Conservation (phyloP, 2,329 filamentous ascomycete genomes). For the Bretziella fagacearum region DNA sequence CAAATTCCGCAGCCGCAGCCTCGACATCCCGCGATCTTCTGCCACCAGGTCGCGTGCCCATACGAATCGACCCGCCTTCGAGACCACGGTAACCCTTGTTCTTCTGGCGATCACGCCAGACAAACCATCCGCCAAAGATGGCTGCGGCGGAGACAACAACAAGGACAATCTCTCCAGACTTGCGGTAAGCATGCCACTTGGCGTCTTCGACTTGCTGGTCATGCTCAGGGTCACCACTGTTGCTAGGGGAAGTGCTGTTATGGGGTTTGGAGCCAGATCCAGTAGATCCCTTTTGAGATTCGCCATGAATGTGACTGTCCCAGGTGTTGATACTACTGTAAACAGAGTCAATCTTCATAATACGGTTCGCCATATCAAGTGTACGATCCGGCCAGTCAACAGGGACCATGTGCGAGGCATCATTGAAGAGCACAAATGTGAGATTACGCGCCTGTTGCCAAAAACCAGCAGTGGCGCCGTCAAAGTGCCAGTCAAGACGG, state of each 20-base stretch:
- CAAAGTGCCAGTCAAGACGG: constrained; percentile 86
- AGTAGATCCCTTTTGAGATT: constrained; percentile 37
- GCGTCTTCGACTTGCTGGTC: constrained; percentile 62
- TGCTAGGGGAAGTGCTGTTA: constrained; percentile 32
- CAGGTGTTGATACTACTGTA: constrained; percentile 55
- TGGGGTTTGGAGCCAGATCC: constrained; percentile 42
- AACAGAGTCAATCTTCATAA: constrained; percentile 83
- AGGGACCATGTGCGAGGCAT: constrained; percentile 95
- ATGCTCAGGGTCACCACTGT: constrained; percentile 42
- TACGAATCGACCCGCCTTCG: constrained; percentile 19
- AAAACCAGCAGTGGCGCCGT: constrained; percentile 71
- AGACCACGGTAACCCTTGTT: constrained; percentile 38
- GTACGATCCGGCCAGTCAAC: constrained; percentile 78
- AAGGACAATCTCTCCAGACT: constrained; percentile 71
- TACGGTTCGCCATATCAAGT: constrained; percentile 92
- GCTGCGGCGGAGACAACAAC: constrained; percentile 64
- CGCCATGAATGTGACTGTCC: constrained; percentile 59
- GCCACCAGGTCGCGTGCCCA: constrained; percentile 18
- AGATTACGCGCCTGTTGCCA: constrained; percentile 92
- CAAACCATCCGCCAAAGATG: constrained; percentile 53
- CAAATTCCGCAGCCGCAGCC: constrained; percentile 45
- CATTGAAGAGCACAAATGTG: constrained; percentile 90
- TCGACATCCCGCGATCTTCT: constrained; percentile 34
- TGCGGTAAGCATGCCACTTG: constrained; percentile 76
- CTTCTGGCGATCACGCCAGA: constrained; percentile 45